These are phyloP conservation scores for Cercophora sp. DNA, from an alignment of 495 filamentous ascomycete genomes.

Conservation along the genomic window DNA sequence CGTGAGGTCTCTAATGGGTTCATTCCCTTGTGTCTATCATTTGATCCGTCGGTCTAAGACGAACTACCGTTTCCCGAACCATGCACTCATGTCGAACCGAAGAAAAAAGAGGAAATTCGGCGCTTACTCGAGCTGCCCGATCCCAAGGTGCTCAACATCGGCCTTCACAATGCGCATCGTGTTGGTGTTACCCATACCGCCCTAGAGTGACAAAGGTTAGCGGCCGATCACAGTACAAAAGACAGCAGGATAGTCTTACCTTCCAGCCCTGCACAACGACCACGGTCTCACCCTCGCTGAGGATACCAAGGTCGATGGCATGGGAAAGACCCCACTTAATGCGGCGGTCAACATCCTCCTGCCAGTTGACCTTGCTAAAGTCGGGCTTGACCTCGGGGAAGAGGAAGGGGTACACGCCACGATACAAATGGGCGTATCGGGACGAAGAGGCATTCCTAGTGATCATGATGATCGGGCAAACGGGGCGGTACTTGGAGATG, in stretches of 20 bases:
- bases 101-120: too few relatives aligned
- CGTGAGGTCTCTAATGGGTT: too few relatives aligned
- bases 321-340: slow-evolving; percentile 90
- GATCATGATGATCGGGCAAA: slow-evolving; percentile 98
- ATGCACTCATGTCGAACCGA: too few relatives aligned
- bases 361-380: slow-evolving; percentile 84
- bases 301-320: slow-evolving; percentile 77
- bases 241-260: too few relatives aligned
- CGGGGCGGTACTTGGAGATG: slow-evolving; percentile 95
- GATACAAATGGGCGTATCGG: slow-evolving; percentile 91
- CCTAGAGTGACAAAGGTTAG: slow-evolving; percentile 37
- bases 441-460: slow-evolving; percentile 79
- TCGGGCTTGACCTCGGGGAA: slow-evolving; percentile 92
- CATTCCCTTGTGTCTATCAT: slow-evolving; percentile 4
- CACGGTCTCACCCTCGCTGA: slow-evolving; percentile 77
- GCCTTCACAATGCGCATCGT: slow-evolving; percentile 63
- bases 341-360: slow-evolving; percentile 95
- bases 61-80: too few relatives aligned
- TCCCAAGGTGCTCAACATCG: slow-evolving; percentile 47
- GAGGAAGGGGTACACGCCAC: slow-evolving; percentile 94
- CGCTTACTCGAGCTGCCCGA: slow-evolving; percentile 26
- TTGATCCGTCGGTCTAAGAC: too few relatives aligned
- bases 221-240: too few relatives aligned
- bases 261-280: slow-evolving; percentile 95
- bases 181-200: slow-evolving; percentile 97